phyloP scores from a whole-genome alignment of 306 rosid species.

The Corylus americana region DNA sequence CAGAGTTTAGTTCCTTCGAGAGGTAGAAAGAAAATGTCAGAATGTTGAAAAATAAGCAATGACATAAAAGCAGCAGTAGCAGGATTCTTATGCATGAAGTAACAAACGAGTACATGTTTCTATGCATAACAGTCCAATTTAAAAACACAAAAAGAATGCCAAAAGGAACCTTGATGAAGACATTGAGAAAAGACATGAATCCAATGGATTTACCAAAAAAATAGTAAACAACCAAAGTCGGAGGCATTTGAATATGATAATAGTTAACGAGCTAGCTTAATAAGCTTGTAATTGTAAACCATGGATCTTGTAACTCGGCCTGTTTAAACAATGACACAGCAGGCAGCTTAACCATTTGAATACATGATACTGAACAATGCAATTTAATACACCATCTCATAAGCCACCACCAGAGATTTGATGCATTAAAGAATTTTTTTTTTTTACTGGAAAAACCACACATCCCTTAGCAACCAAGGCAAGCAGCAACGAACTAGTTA shows the following conservation, averaged over 20 bases:
- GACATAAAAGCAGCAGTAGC: conserved; percentile 16
- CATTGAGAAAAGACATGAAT: not conserved
- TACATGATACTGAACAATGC: too few relatives aligned
- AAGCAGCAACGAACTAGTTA: too few relatives aligned
- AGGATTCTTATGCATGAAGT: conserved; percentile 6
- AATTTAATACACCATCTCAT: too few relatives aligned
- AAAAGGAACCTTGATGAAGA: not conserved
- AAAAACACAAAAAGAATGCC: not conserved
- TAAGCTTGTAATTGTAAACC: not conserved
- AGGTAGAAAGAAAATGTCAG: conserved; percentile 31
- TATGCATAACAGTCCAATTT: not conserved
- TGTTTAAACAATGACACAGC: too few relatives aligned
- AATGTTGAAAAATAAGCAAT: conserved; percentile 6
- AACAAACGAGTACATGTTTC: conserved; percentile 1
- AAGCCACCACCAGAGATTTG: too few relatives aligned
- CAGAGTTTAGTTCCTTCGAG: conserved; percentile 66
- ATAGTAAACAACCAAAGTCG: not conserved
- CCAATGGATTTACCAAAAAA: not conserved
- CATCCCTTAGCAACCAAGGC: too few relatives aligned
- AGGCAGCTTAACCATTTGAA: not conserved
- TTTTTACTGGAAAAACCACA: too few relatives aligned
- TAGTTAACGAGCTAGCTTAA: not conserved
- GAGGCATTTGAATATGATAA: not conserved
- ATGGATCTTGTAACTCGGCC: not conserved
- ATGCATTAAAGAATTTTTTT: too few relatives aligned